These are phyloP conservation scores for Platanus orientalis DNA, from an alignment of 164 flowering plant genomes.

Conservation along the genomic window DNA sequence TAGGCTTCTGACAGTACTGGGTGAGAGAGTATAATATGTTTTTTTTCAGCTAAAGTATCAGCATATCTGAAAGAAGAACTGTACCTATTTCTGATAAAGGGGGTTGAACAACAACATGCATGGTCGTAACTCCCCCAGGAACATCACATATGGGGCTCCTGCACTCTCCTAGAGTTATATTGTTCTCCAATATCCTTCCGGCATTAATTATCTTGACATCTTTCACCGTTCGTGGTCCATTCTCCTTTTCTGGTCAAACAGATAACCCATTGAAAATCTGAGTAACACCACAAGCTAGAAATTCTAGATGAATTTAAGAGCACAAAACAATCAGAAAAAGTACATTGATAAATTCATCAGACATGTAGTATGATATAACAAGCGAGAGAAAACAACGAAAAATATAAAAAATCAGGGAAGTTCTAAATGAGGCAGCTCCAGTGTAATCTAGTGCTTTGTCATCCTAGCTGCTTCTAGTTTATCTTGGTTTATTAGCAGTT, in stretches of 20 bases:
- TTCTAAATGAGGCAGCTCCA: no score
- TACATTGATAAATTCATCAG: no score
- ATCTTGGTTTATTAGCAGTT: no score
- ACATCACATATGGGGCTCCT: constrained; percentile 62
- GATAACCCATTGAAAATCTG: neutral
- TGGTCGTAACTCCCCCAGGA: constrained; percentile 76
- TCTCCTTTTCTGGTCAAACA: constrained; percentile 50
- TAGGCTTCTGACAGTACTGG: neutral
- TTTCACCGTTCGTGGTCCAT: constrained; percentile 77
- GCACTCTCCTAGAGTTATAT: constrained; percentile 71
- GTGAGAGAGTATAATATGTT: neutral
- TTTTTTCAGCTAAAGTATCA: neutral
- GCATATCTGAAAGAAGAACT: neutral
- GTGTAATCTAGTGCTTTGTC: no score
- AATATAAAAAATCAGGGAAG: no score
- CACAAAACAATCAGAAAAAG: no score
- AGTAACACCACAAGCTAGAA: no score
- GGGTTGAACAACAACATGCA: constrained; percentile 82
- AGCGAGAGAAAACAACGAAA: no score
- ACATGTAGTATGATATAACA: no score
- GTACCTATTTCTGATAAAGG: constrained; percentile 58
- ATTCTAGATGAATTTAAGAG: no score
- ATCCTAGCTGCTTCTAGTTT: no score
- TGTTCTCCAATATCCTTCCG: constrained; percentile 77
- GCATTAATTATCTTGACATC: constrained; percentile 78